Base-by-base conservation (phyloP, 371 early-diverging fungal species). In the Lichtheimia corymbifera region DNA sequence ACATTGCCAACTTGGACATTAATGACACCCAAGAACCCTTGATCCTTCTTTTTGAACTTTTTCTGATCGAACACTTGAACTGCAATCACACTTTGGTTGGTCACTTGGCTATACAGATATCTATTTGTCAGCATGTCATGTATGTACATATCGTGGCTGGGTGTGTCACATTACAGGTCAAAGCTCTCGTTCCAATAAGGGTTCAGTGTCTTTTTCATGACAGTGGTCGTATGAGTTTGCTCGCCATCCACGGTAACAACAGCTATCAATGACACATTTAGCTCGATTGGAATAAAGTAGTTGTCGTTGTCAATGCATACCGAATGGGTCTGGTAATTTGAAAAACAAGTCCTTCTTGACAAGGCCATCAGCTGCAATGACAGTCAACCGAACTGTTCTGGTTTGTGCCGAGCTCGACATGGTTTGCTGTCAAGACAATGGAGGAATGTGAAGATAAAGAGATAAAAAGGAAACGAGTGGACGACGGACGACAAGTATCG, bases 61-160 rank as follows among this genome's bases (percentile, higher is more conserved):
- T 91, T 87, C 77, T 96, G 96, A 76, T 98, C 98, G 82, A 96
- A 98, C 20, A 98, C 89, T 74, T 98, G 96, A 45, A 96, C 90
- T 1, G 95, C 88, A 59, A 97, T 83, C 13, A 94, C 88, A 65
- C 93, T 92, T 59, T 76, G 74, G 70, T 84, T 87, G 15, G 82
- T 84, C 15, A 91, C 91, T 70, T 81, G 79, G 53, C 91, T 91
- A 76, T 42, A 65, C 25, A 54, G 55, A 15, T 28, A 35, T 35
- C 5, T 11, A 6, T 35, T 35, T 35, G 35, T 35, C 35, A 35
- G 35, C 35, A 35, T 35, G 35, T 35, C 35, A 35, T 35, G 35
- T 35, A 35, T 35, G 28, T 4, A 5, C 5, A 1, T 6, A 35
- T 35, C 35, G 35, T 35, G 35, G 35, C 35, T 35, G 35, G 35